These are phyloP conservation scores for Fusarium mundagurra DNA, from an alignment of 2,329 filamentous ascomycete genomes.

Conservation along the genomic window DNA sequence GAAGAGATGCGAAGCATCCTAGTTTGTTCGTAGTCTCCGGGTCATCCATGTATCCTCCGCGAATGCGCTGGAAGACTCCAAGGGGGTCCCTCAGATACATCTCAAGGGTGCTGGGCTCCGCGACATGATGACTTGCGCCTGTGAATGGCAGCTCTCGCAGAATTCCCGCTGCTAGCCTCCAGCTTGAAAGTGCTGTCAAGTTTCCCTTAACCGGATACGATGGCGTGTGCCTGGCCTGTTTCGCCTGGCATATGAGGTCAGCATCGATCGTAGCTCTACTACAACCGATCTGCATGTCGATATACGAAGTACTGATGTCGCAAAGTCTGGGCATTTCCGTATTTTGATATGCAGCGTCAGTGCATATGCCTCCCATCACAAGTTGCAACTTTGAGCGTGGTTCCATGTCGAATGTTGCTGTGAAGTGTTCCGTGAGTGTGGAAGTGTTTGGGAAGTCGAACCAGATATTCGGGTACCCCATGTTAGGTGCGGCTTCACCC, in stretches of 20 bases:
- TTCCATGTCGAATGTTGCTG: accelerated
- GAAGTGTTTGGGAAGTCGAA: background rate
- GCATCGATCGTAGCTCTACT: background rate
- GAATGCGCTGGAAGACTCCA: background rate
- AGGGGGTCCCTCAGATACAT: background rate
- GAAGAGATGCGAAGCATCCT: background rate
- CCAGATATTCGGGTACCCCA: background rate
- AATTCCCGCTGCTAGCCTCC: accelerated
- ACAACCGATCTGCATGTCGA: background rate
- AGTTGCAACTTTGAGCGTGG: background rate
- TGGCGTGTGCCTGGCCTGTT: background rate
- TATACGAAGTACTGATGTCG: background rate
- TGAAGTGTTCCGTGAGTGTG: background rate
- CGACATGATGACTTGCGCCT: background rate
- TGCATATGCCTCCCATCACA: background rate
- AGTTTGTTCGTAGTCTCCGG: background rate
- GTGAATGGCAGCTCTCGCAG: background rate
- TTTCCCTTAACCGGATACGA: background rate
- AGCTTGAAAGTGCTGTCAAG: background rate
- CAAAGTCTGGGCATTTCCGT: background rate
- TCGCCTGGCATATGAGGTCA: background rate
- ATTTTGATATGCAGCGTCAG: too few relatives aligned
- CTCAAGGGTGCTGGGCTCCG: background rate
- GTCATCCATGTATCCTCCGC: background rate
- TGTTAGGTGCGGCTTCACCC: background rate